phyloP scores from a whole-genome alignment of 129 eudicot genomes.

The Flaveria robusta region DNA sequence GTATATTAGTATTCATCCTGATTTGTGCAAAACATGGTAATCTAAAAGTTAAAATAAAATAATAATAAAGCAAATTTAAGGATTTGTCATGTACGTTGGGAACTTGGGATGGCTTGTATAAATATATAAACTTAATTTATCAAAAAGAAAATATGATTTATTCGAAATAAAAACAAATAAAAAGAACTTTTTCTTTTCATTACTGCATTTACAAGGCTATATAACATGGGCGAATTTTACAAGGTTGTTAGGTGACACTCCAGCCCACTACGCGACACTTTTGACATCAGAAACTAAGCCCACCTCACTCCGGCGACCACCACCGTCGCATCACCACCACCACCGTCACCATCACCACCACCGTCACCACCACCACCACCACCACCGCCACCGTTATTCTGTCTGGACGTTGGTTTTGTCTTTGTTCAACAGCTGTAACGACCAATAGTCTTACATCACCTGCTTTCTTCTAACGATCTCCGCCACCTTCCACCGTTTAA shows the following conservation, averaged over 20 bases:
- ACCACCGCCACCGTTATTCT: background rate
- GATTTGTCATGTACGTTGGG: too few species aligned
- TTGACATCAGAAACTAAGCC: constrained; percentile 36
- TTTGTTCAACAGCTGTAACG: constrained; percentile 16
- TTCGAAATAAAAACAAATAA: background rate
- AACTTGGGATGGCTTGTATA: too few species aligned
- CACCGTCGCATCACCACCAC: background rate
- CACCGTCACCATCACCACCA: background rate
- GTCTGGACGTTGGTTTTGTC: background rate
- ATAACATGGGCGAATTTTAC: constrained; percentile 26
- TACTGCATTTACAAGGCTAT: background rate
- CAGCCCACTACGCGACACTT: constrained; percentile 27
- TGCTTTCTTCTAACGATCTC: constrained; percentile 43
- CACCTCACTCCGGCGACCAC: constrained; percentile 24
- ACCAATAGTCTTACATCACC: constrained; percentile 1
- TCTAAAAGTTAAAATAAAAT: too few species aligned
- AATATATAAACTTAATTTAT: too few species aligned
- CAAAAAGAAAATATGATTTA: too few species aligned
- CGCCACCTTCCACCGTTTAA: constrained; percentile 43
- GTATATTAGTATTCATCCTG: too few species aligned
- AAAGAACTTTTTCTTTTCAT: too few species aligned
- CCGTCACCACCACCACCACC: too few species aligned
- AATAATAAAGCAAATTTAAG: too few species aligned
- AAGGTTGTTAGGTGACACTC: constrained; percentile 20
- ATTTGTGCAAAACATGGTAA: too few species aligned